A percentile compares a stretch with the other conserved stretches of the same genome.
phyloP scores from a whole-genome alignment of 202 grass and related monocot species.

The Setaria italica region DNA sequence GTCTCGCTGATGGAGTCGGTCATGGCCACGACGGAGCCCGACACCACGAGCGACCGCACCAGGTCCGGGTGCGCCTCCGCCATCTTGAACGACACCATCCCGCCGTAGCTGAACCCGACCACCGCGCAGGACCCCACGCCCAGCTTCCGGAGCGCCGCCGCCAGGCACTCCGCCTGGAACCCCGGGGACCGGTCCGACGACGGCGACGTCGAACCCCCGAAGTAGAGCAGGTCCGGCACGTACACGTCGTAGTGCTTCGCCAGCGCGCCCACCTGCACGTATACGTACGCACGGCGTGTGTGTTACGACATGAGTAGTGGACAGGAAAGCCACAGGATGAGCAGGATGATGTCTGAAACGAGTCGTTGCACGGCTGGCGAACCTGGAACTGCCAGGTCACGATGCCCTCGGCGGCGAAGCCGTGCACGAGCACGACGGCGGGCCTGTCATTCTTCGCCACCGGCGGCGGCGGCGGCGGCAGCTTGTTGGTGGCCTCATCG shows the following conservation, averaged over 20 bases:
- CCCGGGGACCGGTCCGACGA: slow-evolving; percentile 64
- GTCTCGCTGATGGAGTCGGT: slow-evolving; percentile 79
- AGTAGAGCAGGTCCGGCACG: slow-evolving; percentile 94
- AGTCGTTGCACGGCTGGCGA: neutral
- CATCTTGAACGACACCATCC: slow-evolving; percentile 89
- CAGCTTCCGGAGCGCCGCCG: slow-evolving; percentile 51
- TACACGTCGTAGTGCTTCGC: slow-evolving; percentile 81
- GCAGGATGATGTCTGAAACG: too few species aligned
- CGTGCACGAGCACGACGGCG: slow-evolving; percentile 83
- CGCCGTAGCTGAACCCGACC: slow-evolving; percentile 97
- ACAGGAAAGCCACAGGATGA: too few species aligned
- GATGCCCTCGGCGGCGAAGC: slow-evolving; percentile 83
- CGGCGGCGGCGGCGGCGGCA: neutral
- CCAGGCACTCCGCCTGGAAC: slow-evolving; percentile 79
- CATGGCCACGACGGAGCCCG: slow-evolving; percentile 86
- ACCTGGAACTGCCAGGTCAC: slow-evolving; percentile 94
- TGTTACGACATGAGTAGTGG: neutral
- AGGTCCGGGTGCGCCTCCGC: slow-evolving; percentile 68
- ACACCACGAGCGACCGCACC: slow-evolving; percentile 70
- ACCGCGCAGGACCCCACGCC: slow-evolving; percentile 67
- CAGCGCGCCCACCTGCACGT: slow-evolving; percentile 49
- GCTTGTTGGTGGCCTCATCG: neutral
- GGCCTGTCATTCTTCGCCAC: slow-evolving; percentile 47
- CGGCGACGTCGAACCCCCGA: slow-evolving; percentile 74
- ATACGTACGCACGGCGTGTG: too few species aligned